phyloP scores from a whole-genome alignment of 352 stramenopile species.

The Phytophthora pini region DNA sequence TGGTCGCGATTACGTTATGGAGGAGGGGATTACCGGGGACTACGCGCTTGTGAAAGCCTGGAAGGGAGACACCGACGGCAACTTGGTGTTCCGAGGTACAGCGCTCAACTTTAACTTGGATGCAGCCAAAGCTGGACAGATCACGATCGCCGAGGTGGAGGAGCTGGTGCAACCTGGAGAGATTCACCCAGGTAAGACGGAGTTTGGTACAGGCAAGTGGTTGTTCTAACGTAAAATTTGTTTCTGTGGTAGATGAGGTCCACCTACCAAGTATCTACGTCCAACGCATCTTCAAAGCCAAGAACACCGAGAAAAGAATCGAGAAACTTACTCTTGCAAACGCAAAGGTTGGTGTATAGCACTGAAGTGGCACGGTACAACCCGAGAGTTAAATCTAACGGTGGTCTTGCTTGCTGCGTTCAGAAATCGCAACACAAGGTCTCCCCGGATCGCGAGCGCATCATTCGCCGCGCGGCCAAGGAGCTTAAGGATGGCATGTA shows the following conservation, averaged over 20 bases:
- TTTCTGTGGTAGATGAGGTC: constrained; percentile 79
- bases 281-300: constrained; percentile 93
- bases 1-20: constrained; percentile 95
- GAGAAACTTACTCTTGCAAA: constrained; percentile 92
- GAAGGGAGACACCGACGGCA: constrained; percentile 96
- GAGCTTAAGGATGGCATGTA: constrained; percentile 96
- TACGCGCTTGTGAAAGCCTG: constrained; percentile 96
- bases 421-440: constrained; percentile 68
- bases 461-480: constrained; percentile 93
- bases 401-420: neutral
- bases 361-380: neutral
- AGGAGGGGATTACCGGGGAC: constrained; percentile 94
- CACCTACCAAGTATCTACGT: constrained; percentile 97
- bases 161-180: constrained; percentile 94
- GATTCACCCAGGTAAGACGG: constrained; percentile 79
- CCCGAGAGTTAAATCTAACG: neutral
- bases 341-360: constrained; percentile 39
- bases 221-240: neutral
- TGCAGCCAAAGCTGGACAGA: constrained; percentile 92
- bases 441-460: constrained; percentile 86
- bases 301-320: constrained; percentile 93
- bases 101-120: constrained; percentile 97
- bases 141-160: constrained; percentile 96
- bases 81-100: constrained; percentile 96
- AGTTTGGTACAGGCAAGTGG: neutral